Percentiles rank a stretch among this genome's conserved stretches.
Evolutionary conservation across 1,139 yeast genomes (phyloP).

Genomic region (Hansenula lynferdii): DNA sequence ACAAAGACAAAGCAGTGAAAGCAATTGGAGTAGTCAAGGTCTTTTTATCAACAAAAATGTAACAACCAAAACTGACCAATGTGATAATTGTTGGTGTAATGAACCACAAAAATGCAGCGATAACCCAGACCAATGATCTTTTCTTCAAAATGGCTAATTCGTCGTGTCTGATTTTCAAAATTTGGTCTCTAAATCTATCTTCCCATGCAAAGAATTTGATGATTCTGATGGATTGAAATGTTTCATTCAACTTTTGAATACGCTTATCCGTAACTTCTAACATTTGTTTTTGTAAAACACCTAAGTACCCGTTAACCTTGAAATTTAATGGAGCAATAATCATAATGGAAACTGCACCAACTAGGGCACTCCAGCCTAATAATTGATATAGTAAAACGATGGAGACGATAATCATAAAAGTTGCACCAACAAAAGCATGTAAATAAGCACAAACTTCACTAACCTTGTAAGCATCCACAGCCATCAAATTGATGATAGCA

Average conservation of each 20-base stretch:
- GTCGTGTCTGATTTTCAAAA: conserved; percentile 65
- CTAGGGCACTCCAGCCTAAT: conserved; percentile 85
- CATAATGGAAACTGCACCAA: conserved; percentile 68
- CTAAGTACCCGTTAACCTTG: conserved; percentile 57
- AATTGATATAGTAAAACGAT: conserved; percentile 61
- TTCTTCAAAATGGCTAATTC: conserved; percentile 58
- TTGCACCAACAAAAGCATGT: conserved; percentile 72
- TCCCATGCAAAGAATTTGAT: conserved; percentile 98
- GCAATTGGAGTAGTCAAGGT: conserved; percentile 89
- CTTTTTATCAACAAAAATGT: conserved; percentile 63
- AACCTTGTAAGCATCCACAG: conserved; percentile 91
- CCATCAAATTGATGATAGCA: conserved; percentile 90
- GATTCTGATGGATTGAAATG: conserved; percentile 89
- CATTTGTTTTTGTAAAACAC: conserved; percentile 63
- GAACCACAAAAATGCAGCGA: conserved; percentile 66
- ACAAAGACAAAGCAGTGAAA: conserved; percentile 82
- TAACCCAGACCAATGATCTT: conserved; percentile 66
- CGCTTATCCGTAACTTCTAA: conserved; percentile 85
- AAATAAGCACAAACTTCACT: conserved; percentile 89
- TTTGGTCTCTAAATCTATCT: conserved; percentile 68
- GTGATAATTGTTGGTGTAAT: conserved; percentile 81
- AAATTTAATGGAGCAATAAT: conserved; percentile 71
- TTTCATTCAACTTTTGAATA: conserved; percentile 87
- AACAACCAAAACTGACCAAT: conserved; percentile 73
- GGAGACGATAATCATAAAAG: conserved; percentile 66